These are phyloP conservation scores for Chlamydomonas sp. DNA, from an alignment of 139 green algal species.

Conservation along the genomic window DNA sequence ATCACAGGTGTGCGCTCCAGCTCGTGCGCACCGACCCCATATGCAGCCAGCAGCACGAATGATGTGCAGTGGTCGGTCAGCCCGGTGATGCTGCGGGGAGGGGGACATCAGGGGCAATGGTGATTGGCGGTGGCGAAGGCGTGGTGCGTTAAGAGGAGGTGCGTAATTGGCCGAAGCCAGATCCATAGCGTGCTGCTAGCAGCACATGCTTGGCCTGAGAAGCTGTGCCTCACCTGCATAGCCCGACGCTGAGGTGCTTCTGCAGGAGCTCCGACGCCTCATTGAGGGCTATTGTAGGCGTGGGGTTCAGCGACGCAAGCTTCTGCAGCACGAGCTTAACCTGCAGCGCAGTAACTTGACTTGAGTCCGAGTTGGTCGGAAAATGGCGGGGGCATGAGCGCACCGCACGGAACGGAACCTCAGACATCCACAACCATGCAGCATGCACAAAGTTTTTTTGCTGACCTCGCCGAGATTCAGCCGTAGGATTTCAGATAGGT, in stretches of 20 bases:
- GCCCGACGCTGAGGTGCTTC: slow-evolving; percentile 62
- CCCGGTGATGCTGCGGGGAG: slow-evolving; percentile 54
- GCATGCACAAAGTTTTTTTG: neutral
- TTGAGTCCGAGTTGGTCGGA: neutral
- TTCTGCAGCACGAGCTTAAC: slow-evolving; percentile 70
- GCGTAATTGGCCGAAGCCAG: neutral
- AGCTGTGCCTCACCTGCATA: slow-evolving; percentile 53
- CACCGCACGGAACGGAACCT: neutral
- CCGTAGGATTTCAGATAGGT: slow-evolving; percentile 48
- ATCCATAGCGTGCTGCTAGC: neutral
- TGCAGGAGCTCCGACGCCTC: slow-evolving; percentile 68
- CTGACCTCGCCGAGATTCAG: slow-evolving; percentile 57
- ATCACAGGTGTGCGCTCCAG: slow-evolving; percentile 65
- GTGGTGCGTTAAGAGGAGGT: neutral
- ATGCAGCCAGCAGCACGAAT: slow-evolving; percentile 65
- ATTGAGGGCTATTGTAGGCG: slow-evolving; percentile 63
- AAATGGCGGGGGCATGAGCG: neutral
- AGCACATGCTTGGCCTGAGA: neutral
- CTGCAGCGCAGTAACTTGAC: slow-evolving; percentile 9
- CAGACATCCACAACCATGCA: neutral
- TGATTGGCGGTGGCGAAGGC: neutral
- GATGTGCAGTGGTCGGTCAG: slow-evolving; percentile 66
- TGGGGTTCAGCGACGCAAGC: slow-evolving; percentile 61
- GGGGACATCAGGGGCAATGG: neutral
- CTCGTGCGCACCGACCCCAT: slow-evolving; percentile 56